Conservation (phyloP, 1,139 yeast genomes). For the Taphrina communis region DNA sequence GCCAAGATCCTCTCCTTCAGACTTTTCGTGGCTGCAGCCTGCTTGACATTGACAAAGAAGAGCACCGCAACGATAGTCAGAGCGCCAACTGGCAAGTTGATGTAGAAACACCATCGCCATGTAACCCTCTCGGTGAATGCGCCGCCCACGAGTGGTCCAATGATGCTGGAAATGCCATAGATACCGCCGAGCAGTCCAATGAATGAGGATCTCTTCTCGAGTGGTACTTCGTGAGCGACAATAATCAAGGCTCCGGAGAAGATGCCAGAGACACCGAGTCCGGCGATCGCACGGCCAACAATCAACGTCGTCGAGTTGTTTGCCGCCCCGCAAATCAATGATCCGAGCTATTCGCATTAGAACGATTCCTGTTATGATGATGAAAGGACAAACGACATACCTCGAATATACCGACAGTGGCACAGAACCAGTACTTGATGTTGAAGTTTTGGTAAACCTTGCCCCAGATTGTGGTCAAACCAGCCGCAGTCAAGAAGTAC, state of each 20-base stretch:
- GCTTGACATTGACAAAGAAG: slow-evolving; percentile 66
- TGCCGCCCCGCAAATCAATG: slow-evolving; percentile 61
- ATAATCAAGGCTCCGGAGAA: slow-evolving; percentile 66
- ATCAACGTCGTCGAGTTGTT: slow-evolving; percentile 64
- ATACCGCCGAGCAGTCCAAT: slow-evolving; percentile 54
- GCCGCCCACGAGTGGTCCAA: slow-evolving; percentile 74
- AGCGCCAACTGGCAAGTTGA: slow-evolving; percentile 74
- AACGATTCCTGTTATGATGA: no score
- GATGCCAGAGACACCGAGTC: slow-evolving; percentile 75
- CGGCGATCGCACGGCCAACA: slow-evolving; percentile 73
- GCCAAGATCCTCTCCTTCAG: slow-evolving; percentile 52
- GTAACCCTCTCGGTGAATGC: slow-evolving; percentile 59
- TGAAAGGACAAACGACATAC: neutral
- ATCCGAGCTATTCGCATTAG: slow-evolving; percentile 42
- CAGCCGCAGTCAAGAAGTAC: slow-evolving; percentile 64
- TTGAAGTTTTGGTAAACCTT: slow-evolving; percentile 67
- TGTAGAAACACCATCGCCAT: slow-evolving; percentile 83
- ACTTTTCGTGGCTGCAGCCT: slow-evolving; percentile 52
- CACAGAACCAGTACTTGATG: slow-evolving; percentile 59
- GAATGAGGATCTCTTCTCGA: slow-evolving; percentile 61
- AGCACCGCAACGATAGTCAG: slow-evolving; percentile 57
- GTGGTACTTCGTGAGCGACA: slow-evolving; percentile 65
- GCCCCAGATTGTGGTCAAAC: slow-evolving; percentile 66
- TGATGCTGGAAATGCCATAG: slow-evolving; percentile 56
- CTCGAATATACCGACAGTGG: slow-evolving; percentile 63